Evolutionary conservation across 305 asterid genomes (phyloP), one percentile per base, ranked within the genome.

Genomic region (Lippia alba): DNA sequence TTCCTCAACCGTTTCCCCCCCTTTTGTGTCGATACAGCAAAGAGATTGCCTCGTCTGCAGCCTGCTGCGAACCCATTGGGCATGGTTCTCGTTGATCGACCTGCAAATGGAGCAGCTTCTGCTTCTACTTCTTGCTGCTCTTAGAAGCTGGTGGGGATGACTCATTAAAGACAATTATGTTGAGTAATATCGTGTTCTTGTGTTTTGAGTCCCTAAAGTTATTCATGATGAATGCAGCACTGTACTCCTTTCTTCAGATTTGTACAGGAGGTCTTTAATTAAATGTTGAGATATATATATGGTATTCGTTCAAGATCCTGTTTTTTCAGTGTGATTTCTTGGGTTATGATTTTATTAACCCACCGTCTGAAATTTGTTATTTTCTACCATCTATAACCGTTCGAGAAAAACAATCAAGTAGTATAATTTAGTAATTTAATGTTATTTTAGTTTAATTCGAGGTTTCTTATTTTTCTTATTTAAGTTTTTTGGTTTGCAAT

Each of bases 41-140:
- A 88, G 86, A 84, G 89, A 85, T 75, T 90, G 80, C 93, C 97
- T 30, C 93, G 91, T 56, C 76, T 90, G 72, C 97, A 88, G 77
- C 91, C 84, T 33, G 89, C 91, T 61, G 76, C 87, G 62, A 91
- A 88, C 79, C 94, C 91, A 3, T 80, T 96, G 0, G 94, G 96
- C 73, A 91, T 88, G 97, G 90, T 86, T 53, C 93, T 91, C 49
- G 85, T 86, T 85, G 96, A 88, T 73, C 83, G 87, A 68, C 89
- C 93, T 15, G 86, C 88, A 9, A 89, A 84, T 64, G 81, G 79
- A 50, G 80, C 82, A 20, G 61, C 83, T 16, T 11, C 66, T 60
- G 79, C 80, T 55, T 11, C 66, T 60, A 78, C 80, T 55, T 88
- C 93, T 45, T 90, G 95, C 74, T 90, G 97, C 82, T 77, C 89